A percentile compares a stretch with the other conserved stretches of the same genome.
phyloP scores from a whole-genome alignment of 768 basidiomycete genomes.

The Phaeotremella skinneri region DNA sequence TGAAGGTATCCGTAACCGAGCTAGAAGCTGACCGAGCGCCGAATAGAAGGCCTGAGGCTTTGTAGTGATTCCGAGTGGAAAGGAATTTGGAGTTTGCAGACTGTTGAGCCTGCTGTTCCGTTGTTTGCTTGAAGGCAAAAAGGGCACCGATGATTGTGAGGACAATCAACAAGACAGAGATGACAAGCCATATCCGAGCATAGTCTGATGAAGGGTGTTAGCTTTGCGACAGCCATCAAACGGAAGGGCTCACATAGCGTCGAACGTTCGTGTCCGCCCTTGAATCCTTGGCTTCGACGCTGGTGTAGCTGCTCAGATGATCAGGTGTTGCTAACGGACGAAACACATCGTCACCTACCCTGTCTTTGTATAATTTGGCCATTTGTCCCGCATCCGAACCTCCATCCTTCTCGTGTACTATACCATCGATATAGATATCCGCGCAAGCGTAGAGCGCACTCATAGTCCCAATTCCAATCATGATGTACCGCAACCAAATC shows the following conservation, averaged over 20 bases:
- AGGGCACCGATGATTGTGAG: slow-evolving; percentile 20
- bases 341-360: not conserved
- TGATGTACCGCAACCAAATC: slow-evolving; percentile 35
- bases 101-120: slow-evolving; percentile 34
- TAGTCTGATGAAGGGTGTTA: slow-evolving; percentile 15
- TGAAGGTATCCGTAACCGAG: not conserved
- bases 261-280: not conserved
- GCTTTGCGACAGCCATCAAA: not conserved
- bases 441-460: slow-evolving; percentile 36
- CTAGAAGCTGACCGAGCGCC: slow-evolving; percentile 7
- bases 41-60: slow-evolving; percentile 22
- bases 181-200: slow-evolving; percentile 29
- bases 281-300: not conserved
- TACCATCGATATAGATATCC: slow-evolving; percentile 38
- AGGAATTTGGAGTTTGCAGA: slow-evolving; percentile 21
- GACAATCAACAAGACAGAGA: slow-evolving; percentile 21
- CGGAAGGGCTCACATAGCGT: not conserved
- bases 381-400: slow-evolving; percentile 29
- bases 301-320: not conserved
- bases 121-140: slow-evolving; percentile 21
- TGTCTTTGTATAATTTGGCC: slow-evolving; percentile 17
- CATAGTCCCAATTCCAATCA: slow-evolving; percentile 38
- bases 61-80: slow-evolving; percentile 32
- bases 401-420: slow-evolving; percentile 16
- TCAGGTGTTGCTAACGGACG: not conserved